Evolutionary conservation across 352 stramenopile genomes (phyloP).

Genomic region (Pythium folliculosum): DNA sequence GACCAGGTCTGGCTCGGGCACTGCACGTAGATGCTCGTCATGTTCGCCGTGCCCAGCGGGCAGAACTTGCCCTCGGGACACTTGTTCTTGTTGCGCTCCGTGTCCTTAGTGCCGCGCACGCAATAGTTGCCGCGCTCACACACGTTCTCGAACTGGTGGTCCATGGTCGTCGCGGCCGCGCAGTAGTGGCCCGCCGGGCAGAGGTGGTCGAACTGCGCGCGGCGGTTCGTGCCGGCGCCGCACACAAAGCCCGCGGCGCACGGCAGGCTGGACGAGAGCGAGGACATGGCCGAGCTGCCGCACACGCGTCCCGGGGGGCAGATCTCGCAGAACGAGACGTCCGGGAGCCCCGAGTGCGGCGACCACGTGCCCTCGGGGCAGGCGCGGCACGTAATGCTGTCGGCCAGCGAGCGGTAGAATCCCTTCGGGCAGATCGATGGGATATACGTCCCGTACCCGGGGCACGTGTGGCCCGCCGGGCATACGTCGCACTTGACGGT

Average conservation of each 20-base stretch:
- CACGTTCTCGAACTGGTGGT: constrained; percentile 82
- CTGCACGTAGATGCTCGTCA: constrained; percentile 77
- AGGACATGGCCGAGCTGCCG: constrained; percentile 86
- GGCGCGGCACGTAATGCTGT: constrained; percentile 94
- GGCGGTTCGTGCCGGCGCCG: constrained; percentile 90
- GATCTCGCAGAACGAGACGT: constrained; percentile 96
- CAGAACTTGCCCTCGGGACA: constrained; percentile 95
- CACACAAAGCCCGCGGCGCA: constrained; percentile 95
- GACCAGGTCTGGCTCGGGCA: constrained; percentile 93
- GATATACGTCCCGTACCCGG: constrained; percentile 96
- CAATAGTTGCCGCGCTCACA: constrained; percentile 92
- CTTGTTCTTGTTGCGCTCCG: constrained; percentile 90
- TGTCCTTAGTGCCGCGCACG: constrained; percentile 83
- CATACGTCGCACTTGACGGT: constrained; percentile 91
- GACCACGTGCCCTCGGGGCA: constrained; percentile 96
- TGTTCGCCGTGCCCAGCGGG: constrained; percentile 84
- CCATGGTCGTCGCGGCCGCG: constrained; percentile 74
- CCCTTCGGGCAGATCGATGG: constrained; percentile 93
- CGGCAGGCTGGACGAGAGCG: constrained; percentile 75
- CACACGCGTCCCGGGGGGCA: constrained; percentile 95
- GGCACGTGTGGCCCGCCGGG: constrained; percentile 92
- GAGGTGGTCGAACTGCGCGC: constrained; percentile 90
- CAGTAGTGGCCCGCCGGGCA: constrained; percentile 94
- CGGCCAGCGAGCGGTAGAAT: constrained; percentile 93
- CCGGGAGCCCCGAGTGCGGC: constrained; percentile 86